Base-by-base conservation (phyloP, 257 asterid species). In the Nicotiana attenuata region DNA sequence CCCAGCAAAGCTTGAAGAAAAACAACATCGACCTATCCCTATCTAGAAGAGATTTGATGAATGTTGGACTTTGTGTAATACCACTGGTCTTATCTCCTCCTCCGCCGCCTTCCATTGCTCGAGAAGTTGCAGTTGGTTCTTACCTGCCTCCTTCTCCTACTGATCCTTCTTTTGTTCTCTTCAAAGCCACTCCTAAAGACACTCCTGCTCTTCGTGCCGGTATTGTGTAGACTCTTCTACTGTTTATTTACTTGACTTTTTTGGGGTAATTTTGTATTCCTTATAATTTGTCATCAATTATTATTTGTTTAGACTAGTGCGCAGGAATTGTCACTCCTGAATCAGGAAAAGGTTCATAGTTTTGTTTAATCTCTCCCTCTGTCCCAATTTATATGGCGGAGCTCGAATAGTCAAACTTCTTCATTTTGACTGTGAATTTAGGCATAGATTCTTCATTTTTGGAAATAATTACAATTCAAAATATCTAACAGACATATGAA, bases 181-280 rank as follows among this genome's bases (percentile, higher is more conserved):
- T 93, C 89, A 84, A 91, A 53, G 98, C 98, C 82, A 89, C 97
- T 29, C 61, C 91, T 0, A 93, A 92, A 81, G 98, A 96, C 87
- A 96, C 99, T 76, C 99, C 99, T 83, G 98, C 99, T 66, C 97
- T 96, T 65, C 99, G 99, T 85, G 99, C 98, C 83, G 99, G 99
- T 96, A 91, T 80, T 83, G 26, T 50, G 53, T 17, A n/a, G 15
- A 50, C 80, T 75, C 79, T 50, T 15, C 45, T 7, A 22, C 5
- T 3, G 28, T 20, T 41, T 76, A 4, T 80, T 68, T 33, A 19
- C 9, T 24, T 45, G 59, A 7, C 6, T 47, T 28, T 15, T 14
- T 16, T 4, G 11, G 57, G 5, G 19, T 52, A 17, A 14, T 52
- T 52, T 11, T 1, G 57, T 52, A 52, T 14, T 11, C 7, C 28